Base-by-base conservation (phyloP, 768 basidiomycete species). In the Mycena filopes region DNA sequence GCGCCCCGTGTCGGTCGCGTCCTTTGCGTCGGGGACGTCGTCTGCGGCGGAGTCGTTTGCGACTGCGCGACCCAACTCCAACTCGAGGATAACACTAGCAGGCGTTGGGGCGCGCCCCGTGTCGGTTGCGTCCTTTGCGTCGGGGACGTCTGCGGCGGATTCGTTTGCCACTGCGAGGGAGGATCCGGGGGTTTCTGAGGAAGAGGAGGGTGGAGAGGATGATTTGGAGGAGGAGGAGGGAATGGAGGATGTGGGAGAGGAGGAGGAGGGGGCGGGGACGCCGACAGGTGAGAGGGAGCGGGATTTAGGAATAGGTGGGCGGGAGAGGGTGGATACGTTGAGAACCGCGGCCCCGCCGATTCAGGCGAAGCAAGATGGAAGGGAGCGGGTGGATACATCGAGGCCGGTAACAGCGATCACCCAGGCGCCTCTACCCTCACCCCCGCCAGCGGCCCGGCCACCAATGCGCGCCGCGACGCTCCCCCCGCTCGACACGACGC, bases 291-390 rank as follows among this genome's bases (percentile, higher is more conserved):
- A 20, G 2, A 48, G 49, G 36, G 56, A 36, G 20, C 31, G 38
- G 16, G 51, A 50, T 5, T 18, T 7, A 13, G 26, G 41, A 4
- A 43, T 15, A 3, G 49, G 42, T 26, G 42, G 49, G 20, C 16
- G 59, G 31, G 66, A 63, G 38, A 48, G 66, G 61, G 66, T 57
- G 46, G 66, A 63, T 23, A 63, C 66, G 51, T 48, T 63, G 46
- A 47, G 60, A 42, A 38, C 26, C 16, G 55, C 28, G 20, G 9
- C 36, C 21, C 21, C 29, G 21, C 23, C 16, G 23, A 25, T n/a
- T 11, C 4, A 28, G 15, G 29, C 28, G 28, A n/a, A n/a, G n/a
- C n/a, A n/a, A n/a, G n/a, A n/a, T 28, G 18, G 18, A n/a, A 12
- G 7, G 21, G 21, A 13, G 11, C 12, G 36, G n/a, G 33, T 33